These are phyloP conservation scores for Penicillium vulpinum DNA, from an alignment of 2,329 filamentous ascomycete genomes.

Conservation along the genomic window DNA sequence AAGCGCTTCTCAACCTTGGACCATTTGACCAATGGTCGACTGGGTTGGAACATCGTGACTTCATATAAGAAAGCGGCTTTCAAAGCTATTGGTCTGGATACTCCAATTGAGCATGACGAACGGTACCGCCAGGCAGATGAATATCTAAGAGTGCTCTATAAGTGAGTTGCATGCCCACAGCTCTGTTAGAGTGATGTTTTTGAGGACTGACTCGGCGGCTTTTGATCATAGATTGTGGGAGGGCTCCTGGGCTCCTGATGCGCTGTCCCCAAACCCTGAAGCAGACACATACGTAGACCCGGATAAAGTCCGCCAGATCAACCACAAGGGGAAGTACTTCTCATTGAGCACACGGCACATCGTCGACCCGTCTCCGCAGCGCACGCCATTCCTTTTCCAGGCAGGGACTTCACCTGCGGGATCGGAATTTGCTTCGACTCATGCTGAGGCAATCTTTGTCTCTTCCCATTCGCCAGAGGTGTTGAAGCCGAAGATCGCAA, in stretches of 20 bases:
- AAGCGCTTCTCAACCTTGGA: slow-evolving; percentile 64
- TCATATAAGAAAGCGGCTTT: slow-evolving; percentile 63
- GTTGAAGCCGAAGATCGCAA: slow-evolving; percentile 53
- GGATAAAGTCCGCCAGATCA: slow-evolving; percentile 59
- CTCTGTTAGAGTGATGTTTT: not conserved
- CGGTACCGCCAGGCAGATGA: slow-evolving; percentile 63
- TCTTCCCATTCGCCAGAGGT: slow-evolving; percentile 54
- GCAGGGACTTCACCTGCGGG: slow-evolving; percentile 61
- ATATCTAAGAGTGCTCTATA: slow-evolving; percentile 63
- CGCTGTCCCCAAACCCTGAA: slow-evolving; percentile 54
- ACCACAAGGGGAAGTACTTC: slow-evolving; percentile 60
- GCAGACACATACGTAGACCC: slow-evolving; percentile 61
- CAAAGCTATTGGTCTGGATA: slow-evolving; percentile 62
- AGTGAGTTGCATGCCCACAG: slow-evolving; percentile 39
- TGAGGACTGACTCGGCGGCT: not conserved
- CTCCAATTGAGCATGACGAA: slow-evolving; percentile 61
- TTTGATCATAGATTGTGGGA: slow-evolving; percentile 50
- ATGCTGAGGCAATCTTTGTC: slow-evolving; percentile 63
- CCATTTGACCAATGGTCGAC: slow-evolving; percentile 60
- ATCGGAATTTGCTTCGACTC: slow-evolving; percentile 56
- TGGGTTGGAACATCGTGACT: slow-evolving; percentile 69
- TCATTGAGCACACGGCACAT: slow-evolving; percentile 50
- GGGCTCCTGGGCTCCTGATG: slow-evolving; percentile 59
- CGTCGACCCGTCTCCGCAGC: slow-evolving; percentile 57
- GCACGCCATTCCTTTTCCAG: slow-evolving; percentile 60